Evolutionary conservation across 164 flowering plant species (phyloP), one percentile per base, ranked within the genome.

Genomic region (Paratinospora sagittata): DNA sequence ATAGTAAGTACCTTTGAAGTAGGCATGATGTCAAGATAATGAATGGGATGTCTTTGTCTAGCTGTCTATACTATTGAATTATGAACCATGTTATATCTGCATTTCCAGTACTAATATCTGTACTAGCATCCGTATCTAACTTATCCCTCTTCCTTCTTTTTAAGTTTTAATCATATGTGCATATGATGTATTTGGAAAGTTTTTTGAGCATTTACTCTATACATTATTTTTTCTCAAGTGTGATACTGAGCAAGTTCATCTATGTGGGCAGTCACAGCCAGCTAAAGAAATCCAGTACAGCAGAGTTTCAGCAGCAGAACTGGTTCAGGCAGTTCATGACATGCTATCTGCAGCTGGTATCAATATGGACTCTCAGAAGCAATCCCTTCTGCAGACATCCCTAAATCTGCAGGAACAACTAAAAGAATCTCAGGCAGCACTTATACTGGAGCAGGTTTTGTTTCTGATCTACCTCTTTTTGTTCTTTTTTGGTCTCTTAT

Each of bases 391-490:
- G 73, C 87, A 86, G 74, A 84, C 86, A 73, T 82, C 90, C 47
- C 69, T 92, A 41, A 81, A 86, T 33, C 82, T 92, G 70, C 90
- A 91, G 79, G 97, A 95, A 77, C 86, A 89, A 73, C 81, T 92
- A n/a, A 83, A 86, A 74, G 97, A 90, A 47, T 87, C 96, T 39
- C 94, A 86, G 78, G 87, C 97, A 8, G 87, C 90, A 58, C 82
- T 95, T 64, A 76, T 92, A 72, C 90, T 92, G 33, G 99, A 95
- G 77, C 97, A 95, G 99, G 99, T n/a, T n/a, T n/a, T n/a, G n/a
- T n/a, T n/a, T n/a, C n/a, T n/a, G n/a, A n/a, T n/a, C n/a, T 66
- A 7, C 23, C 0, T 52, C 26, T 39, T 88, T 37, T 57, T 65
- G 19, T 26, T 47, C 21, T 68, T 13, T n/a, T 64, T 75, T 71